Base-by-base conservation (phyloP, 2,329 filamentous ascomycete species). In the Fusarium siculi region DNA sequence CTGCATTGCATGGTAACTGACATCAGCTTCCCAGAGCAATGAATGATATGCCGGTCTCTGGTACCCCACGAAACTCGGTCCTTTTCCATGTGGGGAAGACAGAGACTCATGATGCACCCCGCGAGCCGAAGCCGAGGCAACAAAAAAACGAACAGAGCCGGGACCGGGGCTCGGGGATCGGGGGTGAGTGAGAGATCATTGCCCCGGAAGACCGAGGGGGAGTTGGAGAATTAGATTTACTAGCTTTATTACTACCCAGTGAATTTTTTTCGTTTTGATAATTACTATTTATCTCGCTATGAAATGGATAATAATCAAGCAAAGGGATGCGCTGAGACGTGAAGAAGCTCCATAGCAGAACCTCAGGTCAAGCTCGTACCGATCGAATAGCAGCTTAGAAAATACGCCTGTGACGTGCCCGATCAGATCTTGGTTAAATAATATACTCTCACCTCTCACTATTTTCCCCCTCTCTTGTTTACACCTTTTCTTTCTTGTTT, bases 51-150 rank as follows among this genome's bases (percentile, higher is more conserved):
- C 50, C 34, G 36, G 23, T 36, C 36, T 54, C 34, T 18, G 34
- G 39, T 52, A 63, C 65, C 65, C 55, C 65, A 68, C 65, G 65
- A 68, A 40, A 50, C 52, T 69, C 58, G 58, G 66, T 55, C 42
- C 57, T 56, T 68, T 63, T 40, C 28, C 52, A 57, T 70, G 72
- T 72, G 71, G 73, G 71, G 71, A 63, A 68, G 50, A 57, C 23
- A 59, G n/a, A 66, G 28, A 65, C 50, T 67, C 64, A 66, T 66
- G 64, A 66, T 72, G 54, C 40, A 39, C 67, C 68, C 72, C 64
- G 68, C 74, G 66, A 77, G 76, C 76, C 76, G 76, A 77, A 77
- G 76, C 76, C 76, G 76, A 77, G 76, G 76, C 76, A 77, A 75
- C 52, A 49, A 44, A 42, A 42, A 57, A 44, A 25, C 56, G 19